Evolutionary conservation across 306 rosid genomes (phyloP).

Genomic region (Acacia acuminata): DNA sequence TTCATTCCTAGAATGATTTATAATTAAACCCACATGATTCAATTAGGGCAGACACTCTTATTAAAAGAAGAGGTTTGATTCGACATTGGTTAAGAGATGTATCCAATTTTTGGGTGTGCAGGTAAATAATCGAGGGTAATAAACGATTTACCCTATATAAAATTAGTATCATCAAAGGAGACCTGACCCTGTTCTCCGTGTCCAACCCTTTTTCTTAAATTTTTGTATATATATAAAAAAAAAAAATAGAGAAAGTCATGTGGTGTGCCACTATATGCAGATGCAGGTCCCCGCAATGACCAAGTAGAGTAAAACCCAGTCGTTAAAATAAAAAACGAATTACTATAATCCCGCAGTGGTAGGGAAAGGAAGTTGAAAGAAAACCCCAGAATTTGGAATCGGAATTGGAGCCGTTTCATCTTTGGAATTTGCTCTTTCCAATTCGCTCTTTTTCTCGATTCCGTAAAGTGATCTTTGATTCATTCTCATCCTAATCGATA

Average conservation of each 20-base stretch:
- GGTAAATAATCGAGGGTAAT: no score
- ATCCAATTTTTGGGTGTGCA: no score
- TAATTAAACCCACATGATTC: not conserved
- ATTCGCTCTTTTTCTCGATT: not conserved
- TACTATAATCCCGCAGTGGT: not conserved
- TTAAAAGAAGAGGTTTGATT: no score
- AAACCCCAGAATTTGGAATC: constrained; percentile 1
- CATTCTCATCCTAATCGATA: constrained; percentile 21
- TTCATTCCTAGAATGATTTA: not conserved
- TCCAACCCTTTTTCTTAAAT: no score
- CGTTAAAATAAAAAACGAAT: not conserved
- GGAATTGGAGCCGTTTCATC: not conserved
- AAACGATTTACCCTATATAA: no score
- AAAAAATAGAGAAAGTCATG: not conserved
- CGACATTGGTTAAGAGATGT: no score
- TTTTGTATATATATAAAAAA: no score
- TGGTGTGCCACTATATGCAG: not conserved
- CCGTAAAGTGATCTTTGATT: not conserved
- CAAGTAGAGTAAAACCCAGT: not conserved
- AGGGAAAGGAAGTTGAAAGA: not conserved
- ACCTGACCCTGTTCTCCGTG: no score
- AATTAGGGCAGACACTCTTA: not conserved
- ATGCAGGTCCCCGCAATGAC: not conserved
- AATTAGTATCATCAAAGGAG: no score
- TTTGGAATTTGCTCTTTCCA: constrained; percentile 7